A percentile compares a stretch with the other conserved stretches of the same genome.
Conservation (phyloP, 2,329 filamentous ascomycete species). For the Thielaviopsis ethacetica region DNA sequence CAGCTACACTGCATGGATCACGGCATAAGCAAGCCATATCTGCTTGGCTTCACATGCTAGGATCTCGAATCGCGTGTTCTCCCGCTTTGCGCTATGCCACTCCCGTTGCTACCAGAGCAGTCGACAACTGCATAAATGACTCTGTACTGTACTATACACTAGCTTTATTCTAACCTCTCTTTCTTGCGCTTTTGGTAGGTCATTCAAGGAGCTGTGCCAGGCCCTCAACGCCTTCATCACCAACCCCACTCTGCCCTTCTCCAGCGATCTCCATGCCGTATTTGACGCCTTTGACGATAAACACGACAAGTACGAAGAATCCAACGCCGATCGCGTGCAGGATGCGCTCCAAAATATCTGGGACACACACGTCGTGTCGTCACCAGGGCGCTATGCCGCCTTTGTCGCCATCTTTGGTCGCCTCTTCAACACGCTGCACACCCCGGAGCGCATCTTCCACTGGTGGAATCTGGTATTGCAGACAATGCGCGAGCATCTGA, state of each 20-base stretch:
- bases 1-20: background rate
- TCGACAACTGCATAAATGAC: background rate
- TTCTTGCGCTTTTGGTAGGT: slow-evolving; percentile 27
- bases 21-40: background rate
- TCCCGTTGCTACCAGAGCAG: background rate
- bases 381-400: slow-evolving; percentile 39
- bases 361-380: slow-evolving; percentile 43
- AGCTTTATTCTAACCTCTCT: slow-evolving; percentile 12
- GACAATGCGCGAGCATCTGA: slow-evolving; percentile 26
- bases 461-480: slow-evolving; percentile 50
- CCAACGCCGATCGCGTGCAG: slow-evolving; percentile 52
- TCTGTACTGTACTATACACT: too few species aligned
- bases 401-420: slow-evolving; percentile 53
- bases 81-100: background rate
- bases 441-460: slow-evolving; percentile 43
- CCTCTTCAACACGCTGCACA: slow-evolving; percentile 46
- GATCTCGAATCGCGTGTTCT: background rate
- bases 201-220: slow-evolving; percentile 45
- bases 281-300: slow-evolving; percentile 53
- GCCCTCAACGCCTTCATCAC: slow-evolving; percentile 33
- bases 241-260: slow-evolving; percentile 43
- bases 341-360: slow-evolving; percentile 56
- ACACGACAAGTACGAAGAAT: slow-evolving; percentile 50
- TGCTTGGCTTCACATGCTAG: background rate
- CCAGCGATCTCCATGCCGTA: slow-evolving; percentile 43